Conservation (phyloP, 352 stramenopile genomes). For the Pythium rishiriense region DNA sequence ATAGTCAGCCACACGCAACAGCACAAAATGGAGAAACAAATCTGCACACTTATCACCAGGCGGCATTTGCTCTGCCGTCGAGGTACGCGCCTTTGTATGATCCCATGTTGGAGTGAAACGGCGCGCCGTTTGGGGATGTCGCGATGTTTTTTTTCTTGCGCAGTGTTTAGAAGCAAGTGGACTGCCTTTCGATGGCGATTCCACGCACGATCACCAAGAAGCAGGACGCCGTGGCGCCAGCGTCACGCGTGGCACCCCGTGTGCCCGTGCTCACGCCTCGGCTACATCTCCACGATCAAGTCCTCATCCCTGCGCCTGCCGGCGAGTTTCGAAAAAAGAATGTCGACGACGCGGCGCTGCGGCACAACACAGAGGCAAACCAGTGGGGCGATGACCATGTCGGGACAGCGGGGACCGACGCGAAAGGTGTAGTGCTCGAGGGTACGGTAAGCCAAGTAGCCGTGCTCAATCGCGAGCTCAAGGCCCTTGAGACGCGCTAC, state of each 20-base stretch:
- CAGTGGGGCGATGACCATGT: conserved; percentile 27
- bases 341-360: conserved; percentile 8
- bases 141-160: neutral
- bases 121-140: conserved; percentile 15
- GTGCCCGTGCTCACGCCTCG: neutral
- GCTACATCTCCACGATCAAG: neutral
- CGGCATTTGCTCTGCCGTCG: neutral
- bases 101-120: conserved; percentile 20
- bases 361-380: conserved; percentile 9
- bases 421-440: conserved; percentile 9
- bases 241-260: neutral
- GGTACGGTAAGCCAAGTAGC: conserved; percentile 49
- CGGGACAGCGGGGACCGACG: neutral
- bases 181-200: conserved; percentile 11
- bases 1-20: neutral
- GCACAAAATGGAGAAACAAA: conserved; percentile 1
- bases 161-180: neutral
- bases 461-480: conserved; percentile 66
- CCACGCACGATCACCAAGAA: conserved; percentile 9
- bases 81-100: neutral
- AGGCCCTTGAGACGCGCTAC: conserved; percentile 72
- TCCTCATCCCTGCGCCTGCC: conserved; percentile 2
- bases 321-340: neutral
- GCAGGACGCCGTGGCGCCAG: conserved; percentile 2
- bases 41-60: neutral